Base-by-base conservation (phyloP, 257 asterid species). In the Forsythia viridissima region DNA sequence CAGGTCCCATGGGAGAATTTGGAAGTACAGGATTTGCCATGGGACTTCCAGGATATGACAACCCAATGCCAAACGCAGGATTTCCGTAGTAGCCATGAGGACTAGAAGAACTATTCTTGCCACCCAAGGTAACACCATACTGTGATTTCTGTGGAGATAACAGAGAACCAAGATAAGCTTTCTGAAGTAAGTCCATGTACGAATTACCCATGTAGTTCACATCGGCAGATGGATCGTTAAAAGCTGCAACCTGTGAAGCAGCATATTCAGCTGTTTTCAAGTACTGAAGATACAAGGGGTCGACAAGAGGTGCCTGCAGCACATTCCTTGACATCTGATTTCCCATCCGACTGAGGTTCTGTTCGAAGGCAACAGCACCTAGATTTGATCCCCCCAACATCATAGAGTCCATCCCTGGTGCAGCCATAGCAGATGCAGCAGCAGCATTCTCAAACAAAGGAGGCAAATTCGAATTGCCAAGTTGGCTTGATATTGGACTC, bases 381-480 rank as follows among this genome's bases (percentile, higher is more conserved):
- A 92, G 77, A 82, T 83, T 88, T 30, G 97, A 84, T 67, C 87
- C 98, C 5, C 90, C 93, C 65, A 89, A 82, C 85, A 93, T 83
- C 80, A 94, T 86, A 41, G 97, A 83, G 80, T 92, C 99, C 89
- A 91, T 86, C 48, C 96, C 97, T 52, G 96, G 93, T 39, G 82
- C 83, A 76, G 80, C 97, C 93, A 93, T 81, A 38, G 93, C 99
- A 46, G 98, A 90, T 55, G 89, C 95, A 42, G 90, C 95, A 79
- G 96, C 99, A 85, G 98, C 99, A 82, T 92, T 96, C 87, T 91
- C 97, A 79, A 91, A 93, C 82, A 95, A 85, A 1, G 96, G 99
- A 16, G 98, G 98, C 76, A 96, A 86, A 82, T 92, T 92, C 41
- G 84, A 73, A 79, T 87, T 88, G 38, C 94, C 93, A 71, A 87